Evolutionary conservation across 2,329 filamentous ascomycete genomes (phyloP), one percentile per base, ranked within the genome.

Genomic region (Macrophomina phaseolina): DNA sequence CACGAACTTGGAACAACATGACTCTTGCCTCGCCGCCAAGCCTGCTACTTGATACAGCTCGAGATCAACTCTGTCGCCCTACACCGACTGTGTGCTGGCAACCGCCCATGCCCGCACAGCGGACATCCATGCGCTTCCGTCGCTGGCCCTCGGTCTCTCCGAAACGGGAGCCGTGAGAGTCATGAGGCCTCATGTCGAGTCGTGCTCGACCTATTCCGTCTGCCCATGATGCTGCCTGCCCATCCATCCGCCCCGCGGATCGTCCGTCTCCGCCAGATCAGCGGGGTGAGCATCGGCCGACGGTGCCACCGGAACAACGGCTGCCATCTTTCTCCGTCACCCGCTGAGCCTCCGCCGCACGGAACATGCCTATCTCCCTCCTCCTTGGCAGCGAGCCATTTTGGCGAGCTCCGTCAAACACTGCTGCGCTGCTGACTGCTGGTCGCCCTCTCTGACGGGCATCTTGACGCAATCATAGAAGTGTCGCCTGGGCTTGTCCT

Each of bases 341-440:
- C 5, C 16, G 8, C 2, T 11, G 36, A 4, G 16, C 30, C 8
- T 34, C 8, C 32, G 16, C 12, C 5, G 28, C 16, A 58, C 53
- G 53, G 53, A 58, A 58, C 23, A 42, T 58, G 53, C 53, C 53
- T 58, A 58, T 58, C 53, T 42, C 38, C 53, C 16, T n/a, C 12
- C n/a, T 9, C 9, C 53, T 58, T 45, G 34, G 38, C 53, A 45
- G 7, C 38, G 38, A 55, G 52, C 32, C 38, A 32, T 28, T 56
- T 56, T 56, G 53, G 53, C 36, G 53, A 56, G 23, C 53, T 28
- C 36, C 36, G 53, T n/a, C 12, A 5, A 11, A 4, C 42, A 45
- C 36, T 36, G 36, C 53, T 42, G 18, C 18, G 23, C 34, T 58
- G 7, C 36, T 45, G 36, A 58, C 23, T 18, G 16, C 9, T 6